Conservation (phyloP, 169 alveolate species). For the Cryptosporidium tyzzeri region DNA sequence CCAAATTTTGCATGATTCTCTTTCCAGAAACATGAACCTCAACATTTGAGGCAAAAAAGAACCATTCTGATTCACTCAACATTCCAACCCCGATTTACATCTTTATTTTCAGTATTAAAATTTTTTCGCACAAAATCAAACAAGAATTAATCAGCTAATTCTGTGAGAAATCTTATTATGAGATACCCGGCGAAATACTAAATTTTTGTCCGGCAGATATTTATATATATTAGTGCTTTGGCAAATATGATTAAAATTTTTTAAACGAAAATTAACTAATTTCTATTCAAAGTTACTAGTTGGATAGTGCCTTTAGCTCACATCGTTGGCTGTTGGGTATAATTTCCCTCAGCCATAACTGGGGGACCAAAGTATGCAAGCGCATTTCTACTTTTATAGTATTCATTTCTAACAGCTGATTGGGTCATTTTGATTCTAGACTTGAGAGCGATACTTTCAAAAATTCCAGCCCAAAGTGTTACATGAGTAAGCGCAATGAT, state of each 20-base stretch:
- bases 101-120: background rate
- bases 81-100: background rate
- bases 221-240: no score
- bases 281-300: conserved; percentile 9
- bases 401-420: conserved; percentile 92
- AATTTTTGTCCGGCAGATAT: no score
- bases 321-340: conserved; percentile 23
- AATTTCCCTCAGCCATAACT: conserved; percentile 85
- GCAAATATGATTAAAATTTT: background rate
- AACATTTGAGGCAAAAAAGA: conserved; percentile 13
- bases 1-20: background rate
- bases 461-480: conserved; percentile 88
- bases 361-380: conserved; percentile 95
- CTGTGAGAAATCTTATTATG: background rate
- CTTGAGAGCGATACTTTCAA: conserved; percentile 90
- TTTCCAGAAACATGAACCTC: conserved; percentile 36
- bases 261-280: background rate
- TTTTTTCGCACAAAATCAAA: background rate
- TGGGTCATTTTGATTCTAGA: conserved; percentile 90
- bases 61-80: conserved; percentile 1
- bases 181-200: background rate
- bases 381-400: conserved; percentile 92
- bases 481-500: conserved; percentile 84
- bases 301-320: background rate
- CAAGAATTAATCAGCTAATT: background rate